Evolutionary conservation across 73 alveolate genomes (phyloP), one percentile per base, ranked within the genome.

Genomic region (Paramecium sonneborni): DNA sequence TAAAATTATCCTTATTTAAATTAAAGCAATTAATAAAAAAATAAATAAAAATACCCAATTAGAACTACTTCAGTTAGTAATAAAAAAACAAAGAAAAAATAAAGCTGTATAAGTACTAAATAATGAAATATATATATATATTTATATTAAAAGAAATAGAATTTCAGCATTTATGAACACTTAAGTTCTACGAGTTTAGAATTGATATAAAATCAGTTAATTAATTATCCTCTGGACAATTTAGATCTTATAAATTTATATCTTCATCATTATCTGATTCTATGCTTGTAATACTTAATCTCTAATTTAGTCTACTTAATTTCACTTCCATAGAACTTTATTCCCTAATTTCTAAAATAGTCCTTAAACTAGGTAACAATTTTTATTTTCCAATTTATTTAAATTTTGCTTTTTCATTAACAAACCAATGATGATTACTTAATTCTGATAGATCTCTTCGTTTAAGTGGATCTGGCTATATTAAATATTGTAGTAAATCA

Each of bases 361-460:
- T 79, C 20, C 72, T 79, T 24, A 43, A 34, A 44, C 76, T 70
- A 12, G 86, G 86, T 32, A 70, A 32, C 6, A 70, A 32, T 70
- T 70, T 70, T 6, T 32, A 32, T 32, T 70, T 70, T 18, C 26
- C 26, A 15, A 18, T 14, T 4, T 32, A 9, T 70, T 32, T 70
- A 28, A 11, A 21, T 35, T 32, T 70, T 14, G 86, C 86, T 14
- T 70, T 8, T 35, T 70, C 55, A 70, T 70, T 70, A 10, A 70
- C 86, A 70, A 70, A 70, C 86, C 86, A 70, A 35, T 70, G 86
- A 70, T 70, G 86, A 35, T 70, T 70, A 15, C 28, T 9, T 28
- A 70, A 28, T 3, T 28, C 86, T 8, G 24, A 32, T 4, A 70
- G 2, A 12, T 70, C 86, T 70, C 23, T 70, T 35, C 86, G 24